These are phyloP conservation scores for Triglochin maritima DNA, from an alignment of 106 monocot species.

Conservation along the genomic window DNA sequence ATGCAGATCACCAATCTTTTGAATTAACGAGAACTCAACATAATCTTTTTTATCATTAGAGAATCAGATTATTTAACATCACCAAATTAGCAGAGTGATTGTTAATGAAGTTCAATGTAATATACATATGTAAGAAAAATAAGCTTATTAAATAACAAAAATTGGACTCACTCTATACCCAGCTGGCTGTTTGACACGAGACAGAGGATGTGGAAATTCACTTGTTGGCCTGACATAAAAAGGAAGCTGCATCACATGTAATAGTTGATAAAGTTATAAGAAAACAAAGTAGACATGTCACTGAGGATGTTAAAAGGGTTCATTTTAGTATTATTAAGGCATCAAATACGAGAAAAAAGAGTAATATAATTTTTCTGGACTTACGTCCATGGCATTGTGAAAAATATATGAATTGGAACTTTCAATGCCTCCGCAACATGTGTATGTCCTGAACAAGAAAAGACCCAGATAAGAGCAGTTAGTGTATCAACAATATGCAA, in stretches of 20 bases:
- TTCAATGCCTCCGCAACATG: conserved; percentile 97
- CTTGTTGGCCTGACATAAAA: conserved; percentile 62
- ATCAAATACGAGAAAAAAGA: neutral
- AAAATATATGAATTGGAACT: conserved; percentile 95
- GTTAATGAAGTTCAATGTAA: no score
- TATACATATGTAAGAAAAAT: neutral
- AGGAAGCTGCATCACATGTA: no score
- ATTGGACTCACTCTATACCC: conserved; percentile 66
- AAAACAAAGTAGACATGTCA: no score
- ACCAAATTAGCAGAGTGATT: no score
- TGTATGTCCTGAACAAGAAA: conserved; percentile 89
- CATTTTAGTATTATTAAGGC: no score
- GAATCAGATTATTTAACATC: no score
- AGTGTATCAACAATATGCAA: no score
- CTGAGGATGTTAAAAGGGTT: no score
- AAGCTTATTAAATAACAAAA: neutral
- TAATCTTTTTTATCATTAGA: no score
- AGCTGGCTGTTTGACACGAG: conserved; percentile 79
- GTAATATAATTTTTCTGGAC: conserved; percentile 12
- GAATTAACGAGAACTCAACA: no score
- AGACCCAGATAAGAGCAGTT: conserved; percentile 5
- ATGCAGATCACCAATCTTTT: no score
- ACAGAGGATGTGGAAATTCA: conserved; percentile 99
- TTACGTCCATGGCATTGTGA: conserved; percentile 99
- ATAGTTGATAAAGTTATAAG: no score